Percentiles rank a stretch among this genome's conserved stretches.
phyloP scores from a whole-genome alignment of 768 basidiomycete genomes.

The Mycena rosella region DNA sequence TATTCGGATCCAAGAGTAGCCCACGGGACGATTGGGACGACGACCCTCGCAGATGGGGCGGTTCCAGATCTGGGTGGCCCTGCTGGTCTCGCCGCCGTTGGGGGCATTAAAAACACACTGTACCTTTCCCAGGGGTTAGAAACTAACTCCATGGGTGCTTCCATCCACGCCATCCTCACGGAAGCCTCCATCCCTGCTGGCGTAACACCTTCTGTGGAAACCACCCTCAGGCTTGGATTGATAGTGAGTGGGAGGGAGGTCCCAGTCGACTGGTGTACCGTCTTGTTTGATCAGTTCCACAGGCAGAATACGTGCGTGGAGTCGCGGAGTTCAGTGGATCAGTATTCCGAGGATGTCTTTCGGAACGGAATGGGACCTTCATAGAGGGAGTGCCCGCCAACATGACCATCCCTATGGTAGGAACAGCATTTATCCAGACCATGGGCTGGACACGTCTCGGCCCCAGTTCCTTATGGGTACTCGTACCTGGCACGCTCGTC shows the following conservation, averaged over 20 bases:
- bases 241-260: no score
- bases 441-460: neutral
- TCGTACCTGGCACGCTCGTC: conserved; percentile 1
- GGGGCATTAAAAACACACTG: neutral
- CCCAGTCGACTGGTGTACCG: no score
- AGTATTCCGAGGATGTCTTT: conserved; percentile 8
- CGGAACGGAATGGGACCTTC: neutral
- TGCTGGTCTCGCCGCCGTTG: neutral
- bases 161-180: no score
- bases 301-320: conserved; percentile 11
- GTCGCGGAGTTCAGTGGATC: conserved; percentile 21
- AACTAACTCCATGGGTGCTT: neutral
- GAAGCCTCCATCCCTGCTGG: no score
- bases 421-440: neutral
- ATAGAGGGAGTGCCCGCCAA: neutral
- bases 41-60: no score
- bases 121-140: neutral
- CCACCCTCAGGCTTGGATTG: neutral
- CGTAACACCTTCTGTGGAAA: no score
- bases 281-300: no score
- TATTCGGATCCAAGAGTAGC: no score
- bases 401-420: conserved; percentile 4
- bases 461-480: neutral
- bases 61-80: neutral
- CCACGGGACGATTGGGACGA: neutral